A percentile compares a stretch with the other conserved stretches of the same genome.
Conservation (phyloP, 768 basidiomycete genomes). For the Leccinum barrowsii region DNA sequence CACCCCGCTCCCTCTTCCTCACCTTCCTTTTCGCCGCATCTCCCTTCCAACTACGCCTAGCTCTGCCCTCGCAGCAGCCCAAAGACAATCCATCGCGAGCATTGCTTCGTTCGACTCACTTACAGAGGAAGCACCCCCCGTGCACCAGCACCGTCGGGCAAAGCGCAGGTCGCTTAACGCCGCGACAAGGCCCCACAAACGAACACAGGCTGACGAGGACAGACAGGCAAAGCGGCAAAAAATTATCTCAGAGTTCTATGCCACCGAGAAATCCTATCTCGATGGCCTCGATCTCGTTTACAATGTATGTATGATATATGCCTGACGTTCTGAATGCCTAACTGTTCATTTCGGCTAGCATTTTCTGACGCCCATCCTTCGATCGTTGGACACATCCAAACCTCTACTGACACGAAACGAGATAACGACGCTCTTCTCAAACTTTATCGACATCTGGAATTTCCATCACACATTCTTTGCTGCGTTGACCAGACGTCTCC, state of each 20-base stretch:
- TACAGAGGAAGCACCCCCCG: constrained; percentile 41
- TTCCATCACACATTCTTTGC: constrained; percentile 73
- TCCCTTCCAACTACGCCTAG: constrained; percentile 55
- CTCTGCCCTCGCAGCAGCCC: constrained; percentile 28
- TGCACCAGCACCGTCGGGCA: constrained; percentile 28
- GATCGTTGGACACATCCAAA: constrained; percentile 62
- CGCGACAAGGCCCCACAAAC: constrained; percentile 19
- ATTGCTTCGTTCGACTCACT: constrained; percentile 72
- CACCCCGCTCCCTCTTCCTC: constrained; percentile 38
- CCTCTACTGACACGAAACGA: constrained; percentile 68
- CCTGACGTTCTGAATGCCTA: neutral
- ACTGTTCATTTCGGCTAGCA: constrained; percentile 44
- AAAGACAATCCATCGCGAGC: constrained; percentile 67
- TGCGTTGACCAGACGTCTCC: constrained; percentile 47
- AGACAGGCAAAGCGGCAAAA: constrained; percentile 56
- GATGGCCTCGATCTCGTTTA: constrained; percentile 82
- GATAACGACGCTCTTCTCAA: constrained; percentile 76
- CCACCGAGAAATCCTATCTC: constrained; percentile 79
- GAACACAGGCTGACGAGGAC: constrained; percentile 45
- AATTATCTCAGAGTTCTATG: constrained; percentile 76
- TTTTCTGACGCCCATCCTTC: constrained; percentile 77
- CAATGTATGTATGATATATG: constrained; percentile 46
- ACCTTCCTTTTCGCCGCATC: constrained; percentile 62
- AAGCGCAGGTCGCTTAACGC: constrained; percentile 36
- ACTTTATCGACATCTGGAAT: constrained; percentile 91